Conservation (phyloP, 495 filamentous ascomycete genomes). For the Halenospora varia region DNA sequence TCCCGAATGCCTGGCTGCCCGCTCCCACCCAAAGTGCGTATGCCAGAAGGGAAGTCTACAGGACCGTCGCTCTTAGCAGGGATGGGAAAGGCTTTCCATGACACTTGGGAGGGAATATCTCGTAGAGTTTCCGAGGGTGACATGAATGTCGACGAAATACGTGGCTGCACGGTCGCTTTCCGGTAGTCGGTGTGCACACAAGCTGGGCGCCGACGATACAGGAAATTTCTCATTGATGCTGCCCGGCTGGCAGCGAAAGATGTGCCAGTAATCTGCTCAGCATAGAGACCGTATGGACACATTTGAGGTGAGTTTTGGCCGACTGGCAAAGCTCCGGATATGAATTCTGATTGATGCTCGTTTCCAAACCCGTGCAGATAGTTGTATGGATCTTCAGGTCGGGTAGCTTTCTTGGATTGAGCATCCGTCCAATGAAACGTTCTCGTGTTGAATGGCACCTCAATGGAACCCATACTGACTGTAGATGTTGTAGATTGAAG, state of each 20-base stretch:
- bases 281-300: conserved; percentile 72
- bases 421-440: background rate
- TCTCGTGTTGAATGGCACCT: background rate
- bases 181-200: background rate
- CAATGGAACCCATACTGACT: no score
- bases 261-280: conserved; percentile 87
- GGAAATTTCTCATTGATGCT: conserved; percentile 66
- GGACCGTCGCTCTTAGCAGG: conserved; percentile 31
- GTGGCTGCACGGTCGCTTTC: background rate
- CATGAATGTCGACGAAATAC: conserved; percentile 18
- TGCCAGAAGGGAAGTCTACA: conserved; percentile 71
- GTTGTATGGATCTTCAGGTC: conserved; percentile 3
- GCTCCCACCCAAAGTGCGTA: conserved; percentile 73
- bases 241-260: conserved; percentile 57
- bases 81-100: conserved; percentile 85
- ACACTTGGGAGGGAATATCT: conserved; percentile 76
- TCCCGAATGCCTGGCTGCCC: conserved; percentile 75
- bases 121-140: conserved; percentile 44
- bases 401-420: background rate
- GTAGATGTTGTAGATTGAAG: no score
- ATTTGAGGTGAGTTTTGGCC: conserved; percentile 85
- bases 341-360: conserved; percentile 32
- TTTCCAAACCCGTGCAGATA: conserved; percentile 6
- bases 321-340: conserved; percentile 38
- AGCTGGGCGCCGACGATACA: conserved; percentile 53